Evolutionary conservation across 2,329 filamentous ascomycete genomes (phyloP).

Genomic region (Trichoderma citrinoviride): DNA sequence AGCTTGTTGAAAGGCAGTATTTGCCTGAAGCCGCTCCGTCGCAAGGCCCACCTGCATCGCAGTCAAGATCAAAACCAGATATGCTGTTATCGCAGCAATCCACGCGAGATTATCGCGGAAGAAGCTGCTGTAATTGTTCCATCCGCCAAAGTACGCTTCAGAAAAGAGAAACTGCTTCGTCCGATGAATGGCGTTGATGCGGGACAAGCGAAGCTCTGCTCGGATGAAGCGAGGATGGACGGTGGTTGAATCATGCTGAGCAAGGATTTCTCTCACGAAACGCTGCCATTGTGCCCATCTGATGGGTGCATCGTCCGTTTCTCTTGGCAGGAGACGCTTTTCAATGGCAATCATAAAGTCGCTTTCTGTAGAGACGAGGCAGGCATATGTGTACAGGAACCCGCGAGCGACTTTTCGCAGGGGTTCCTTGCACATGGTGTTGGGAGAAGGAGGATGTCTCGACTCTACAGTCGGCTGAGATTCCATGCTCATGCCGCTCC

Average conservation of each 20-base stretch:
- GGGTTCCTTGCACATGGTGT: not conserved
- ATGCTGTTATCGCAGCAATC: conserved; percentile 41
- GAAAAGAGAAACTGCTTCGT: conserved; percentile 29
- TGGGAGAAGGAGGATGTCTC: not conserved
- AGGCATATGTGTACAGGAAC: conserved; percentile 22
- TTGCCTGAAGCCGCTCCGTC: conserved; percentile 35
- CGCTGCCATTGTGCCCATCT: conserved; percentile 40
- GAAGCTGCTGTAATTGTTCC: conserved; percentile 40
- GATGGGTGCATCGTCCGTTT: conserved; percentile 24
- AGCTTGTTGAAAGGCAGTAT: conserved; percentile 41
- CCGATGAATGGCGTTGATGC: conserved; percentile 42
- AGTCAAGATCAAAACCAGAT: conserved; percentile 45
- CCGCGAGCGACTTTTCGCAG: conserved; percentile 7
- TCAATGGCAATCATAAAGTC: conserved; percentile 37
- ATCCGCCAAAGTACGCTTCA: conserved; percentile 28
- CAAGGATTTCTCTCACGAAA: conserved; percentile 28
- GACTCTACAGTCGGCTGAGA: not conserved
- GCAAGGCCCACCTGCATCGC: conserved; percentile 50
- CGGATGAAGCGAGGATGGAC: conserved; percentile 41
- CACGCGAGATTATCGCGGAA: conserved; percentile 43
- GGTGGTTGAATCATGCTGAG: conserved; percentile 31
- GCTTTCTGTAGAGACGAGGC: conserved; percentile 34
- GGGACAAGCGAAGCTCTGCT: conserved; percentile 42
- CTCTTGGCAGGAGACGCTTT: conserved; percentile 34
- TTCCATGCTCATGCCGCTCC: not conserved